These are phyloP conservation scores for Thelonectria discophora DNA, from an alignment of 2,329 filamentous ascomycete species.

Conservation along the genomic window DNA sequence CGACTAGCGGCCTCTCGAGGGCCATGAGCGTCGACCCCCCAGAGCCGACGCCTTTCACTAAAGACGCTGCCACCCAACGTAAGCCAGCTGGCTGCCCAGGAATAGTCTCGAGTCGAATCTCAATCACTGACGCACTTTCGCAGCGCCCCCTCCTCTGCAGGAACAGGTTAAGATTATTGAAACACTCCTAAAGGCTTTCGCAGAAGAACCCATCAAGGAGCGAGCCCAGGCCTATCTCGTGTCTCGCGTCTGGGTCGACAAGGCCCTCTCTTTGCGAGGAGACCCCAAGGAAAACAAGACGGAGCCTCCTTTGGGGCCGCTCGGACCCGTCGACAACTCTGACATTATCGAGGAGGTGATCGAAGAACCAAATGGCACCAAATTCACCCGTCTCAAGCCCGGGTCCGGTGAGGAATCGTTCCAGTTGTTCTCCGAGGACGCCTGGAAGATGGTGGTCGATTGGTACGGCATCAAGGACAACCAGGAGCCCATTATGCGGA, in stretches of 20 bases:
- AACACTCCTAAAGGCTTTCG: constrained; percentile 63
- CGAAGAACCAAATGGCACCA: constrained; percentile 56
- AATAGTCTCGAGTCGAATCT: not conserved
- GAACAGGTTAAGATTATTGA: constrained; percentile 79
- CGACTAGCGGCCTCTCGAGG: constrained; percentile 43
- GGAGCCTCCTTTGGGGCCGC: constrained; percentile 66
- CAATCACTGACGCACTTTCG: constrained; percentile 28
- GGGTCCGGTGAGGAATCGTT: constrained; percentile 76
- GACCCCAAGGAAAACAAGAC: constrained; percentile 65
- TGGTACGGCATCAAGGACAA: constrained; percentile 83
- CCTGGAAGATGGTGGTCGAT: constrained; percentile 81
- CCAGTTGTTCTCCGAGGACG: constrained; percentile 78
- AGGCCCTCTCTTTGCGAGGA: constrained; percentile 72
- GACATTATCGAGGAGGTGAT: constrained; percentile 76
- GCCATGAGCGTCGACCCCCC: constrained; percentile 54
- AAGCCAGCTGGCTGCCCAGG: constrained; percentile 30
- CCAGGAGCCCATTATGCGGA: constrained; percentile 76
- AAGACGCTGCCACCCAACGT: constrained; percentile 39
- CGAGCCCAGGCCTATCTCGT: constrained; percentile 81
- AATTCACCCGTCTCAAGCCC: constrained; percentile 78
- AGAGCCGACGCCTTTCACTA: constrained; percentile 38
- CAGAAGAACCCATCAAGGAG: constrained; percentile 67
- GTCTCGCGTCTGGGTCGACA: constrained; percentile 80
- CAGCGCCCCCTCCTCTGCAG: constrained; percentile 50
- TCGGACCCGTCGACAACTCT: constrained; percentile 88